phyloP scores from a whole-genome alignment of 345 rosid genomes.

The Acer yangbiense region DNA sequence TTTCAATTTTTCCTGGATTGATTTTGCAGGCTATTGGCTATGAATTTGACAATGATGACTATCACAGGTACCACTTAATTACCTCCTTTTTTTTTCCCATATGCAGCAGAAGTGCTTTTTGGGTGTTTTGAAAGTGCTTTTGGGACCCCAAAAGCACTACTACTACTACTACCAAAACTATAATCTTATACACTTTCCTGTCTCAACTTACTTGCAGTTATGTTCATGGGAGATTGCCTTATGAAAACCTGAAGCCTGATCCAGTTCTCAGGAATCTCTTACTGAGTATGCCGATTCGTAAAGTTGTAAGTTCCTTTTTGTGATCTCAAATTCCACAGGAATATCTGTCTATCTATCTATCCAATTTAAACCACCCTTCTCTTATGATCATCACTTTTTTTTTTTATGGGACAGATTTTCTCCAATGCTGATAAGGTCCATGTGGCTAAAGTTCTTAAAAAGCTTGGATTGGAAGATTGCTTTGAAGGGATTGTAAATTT shows the following conservation, averaged over 20 bases:
- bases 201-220: constrained; percentile 30
- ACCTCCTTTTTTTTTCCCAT: not conserved
- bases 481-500: constrained; percentile 63
- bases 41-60: constrained; percentile 73
- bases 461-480: constrained; percentile 65
- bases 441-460: constrained; percentile 47
- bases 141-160: not conserved
- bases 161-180: not conserved
- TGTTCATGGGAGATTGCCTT: constrained; percentile 86
- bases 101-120: not conserved
- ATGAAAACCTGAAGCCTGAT: constrained; percentile 77
- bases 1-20: not conserved
- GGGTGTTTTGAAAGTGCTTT: not conserved
- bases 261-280: constrained; percentile 72
- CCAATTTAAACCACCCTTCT: not conserved
- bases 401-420: constrained; percentile 38
- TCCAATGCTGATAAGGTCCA: constrained; percentile 63
- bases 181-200: not conserved
- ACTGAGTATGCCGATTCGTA: constrained; percentile 61
- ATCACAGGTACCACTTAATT: constrained; percentile 49
- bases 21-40: constrained; percentile 77
- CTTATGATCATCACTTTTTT: not conserved
- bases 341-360: no score
- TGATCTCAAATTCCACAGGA: not conserved
- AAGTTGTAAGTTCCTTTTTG: constrained; percentile 52